Evolutionary conservation across 768 basidiomycete species (phyloP).

Genomic region (Trichaptum fuscoviolaceum): DNA sequence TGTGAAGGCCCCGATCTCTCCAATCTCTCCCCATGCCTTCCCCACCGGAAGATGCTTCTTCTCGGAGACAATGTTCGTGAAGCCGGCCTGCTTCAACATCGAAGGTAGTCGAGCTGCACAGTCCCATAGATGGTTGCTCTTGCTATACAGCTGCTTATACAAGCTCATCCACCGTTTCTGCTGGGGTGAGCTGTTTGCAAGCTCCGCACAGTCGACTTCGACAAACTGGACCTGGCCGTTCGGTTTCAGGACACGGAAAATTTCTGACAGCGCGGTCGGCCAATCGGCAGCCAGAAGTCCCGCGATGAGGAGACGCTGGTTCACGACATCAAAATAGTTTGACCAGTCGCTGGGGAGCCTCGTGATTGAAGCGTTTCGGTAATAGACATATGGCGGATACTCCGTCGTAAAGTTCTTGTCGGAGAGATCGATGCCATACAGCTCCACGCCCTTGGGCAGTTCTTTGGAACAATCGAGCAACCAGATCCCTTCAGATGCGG

Average conservation of each 20-base stretch:
- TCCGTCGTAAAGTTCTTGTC: slow-evolving; percentile 11
- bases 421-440: slow-evolving; percentile 16
- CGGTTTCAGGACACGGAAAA: slow-evolving; percentile 26
- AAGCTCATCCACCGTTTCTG: not conserved
- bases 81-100: not conserved
- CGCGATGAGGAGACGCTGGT: slow-evolving; percentile 27
- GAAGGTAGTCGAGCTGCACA: not conserved
- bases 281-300: slow-evolving; percentile 26
- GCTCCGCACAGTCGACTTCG: slow-evolving; percentile 13
- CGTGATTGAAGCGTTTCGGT: slow-evolving; percentile 18
- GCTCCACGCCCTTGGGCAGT: slow-evolving; percentile 9
- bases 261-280: slow-evolving; percentile 20
- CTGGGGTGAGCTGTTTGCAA: not conserved
- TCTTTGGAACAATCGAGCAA: slow-evolving; percentile 12
- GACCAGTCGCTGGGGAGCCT: slow-evolving; percentile 25
- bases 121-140: not conserved
- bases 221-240: slow-evolving; percentile 29
- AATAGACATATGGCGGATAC: slow-evolving; percentile 11
- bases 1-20: not conserved
- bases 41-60: not conserved
- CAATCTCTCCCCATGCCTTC: not conserved
- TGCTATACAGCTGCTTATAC: not conserved
- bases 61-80: not conserved
- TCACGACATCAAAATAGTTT: slow-evolving; percentile 25
- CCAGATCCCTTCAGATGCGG: slow-evolving; percentile 12